Evolutionary conservation across 441 rosid genomes (phyloP), one percentile per base, ranked within the genome.

Genomic region (Populus hybrid): DNA sequence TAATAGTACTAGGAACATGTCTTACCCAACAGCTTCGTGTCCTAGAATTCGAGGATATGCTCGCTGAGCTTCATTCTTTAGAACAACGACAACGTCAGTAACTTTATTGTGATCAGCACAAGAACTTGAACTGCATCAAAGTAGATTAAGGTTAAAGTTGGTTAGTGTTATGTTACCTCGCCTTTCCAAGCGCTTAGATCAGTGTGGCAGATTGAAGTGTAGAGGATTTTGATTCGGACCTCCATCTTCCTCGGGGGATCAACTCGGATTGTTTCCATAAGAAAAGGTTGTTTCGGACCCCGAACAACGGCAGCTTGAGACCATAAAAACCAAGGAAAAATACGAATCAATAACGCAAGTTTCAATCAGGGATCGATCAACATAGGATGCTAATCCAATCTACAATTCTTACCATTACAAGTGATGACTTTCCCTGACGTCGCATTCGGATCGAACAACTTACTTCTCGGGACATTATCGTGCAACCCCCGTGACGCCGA

Each of bases 1-100:
- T 14, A 4, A 16, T 40, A 42, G 6, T 38, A 30, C 14, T 46
- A 11, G 23, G 10, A 36, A 21, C 30, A 59, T 23, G 40, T 50
- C 69, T 30, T 77, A 85, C 88, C 90, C 90, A 0, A 84, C 86
- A 40, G 88, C 90, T 77, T 87, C 90, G 59, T 87, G 90, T 34
- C 90, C 88, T 14, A 87, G 64, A 38, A 87, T 84, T 50, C 88
- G 77, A 1, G 88, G 90, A 77, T 53, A 87, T 30, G 84, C 87
- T 50, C 69, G 80, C 42, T 85, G 86, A 28, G 87, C 79, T 70
- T 85, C 87, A 7, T 84, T 81, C 90, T 87, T 16, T 59, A 21
- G 68, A 72, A 28, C 28, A 5, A 19, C 16, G 21, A 38, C 65
- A 18, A 71, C 4, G 61, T 53, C 21, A 53, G 61, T 16, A 35